These are phyloP conservation scores for Metschnikowia henanensis DNA, from an alignment of 805 yeast genomes.

Conservation along the genomic window DNA sequence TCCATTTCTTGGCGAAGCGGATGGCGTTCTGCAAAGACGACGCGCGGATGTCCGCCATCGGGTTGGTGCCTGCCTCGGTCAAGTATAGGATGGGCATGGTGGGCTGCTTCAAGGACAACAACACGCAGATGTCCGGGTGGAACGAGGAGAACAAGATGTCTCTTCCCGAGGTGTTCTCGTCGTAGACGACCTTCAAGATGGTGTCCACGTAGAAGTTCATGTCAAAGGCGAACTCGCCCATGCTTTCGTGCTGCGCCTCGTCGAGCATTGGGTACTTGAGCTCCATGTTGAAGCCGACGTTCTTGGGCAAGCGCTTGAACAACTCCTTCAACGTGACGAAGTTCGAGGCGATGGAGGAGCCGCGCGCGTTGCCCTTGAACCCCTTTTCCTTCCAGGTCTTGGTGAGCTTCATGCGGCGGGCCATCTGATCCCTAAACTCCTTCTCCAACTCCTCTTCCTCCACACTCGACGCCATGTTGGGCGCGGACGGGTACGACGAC, in stretches of 20 bases:
- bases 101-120: conserved; percentile 89
- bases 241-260: conserved; percentile 85
- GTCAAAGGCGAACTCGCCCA: conserved; percentile 82
- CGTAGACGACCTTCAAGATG: conserved; percentile 72
- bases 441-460: conserved; percentile 37
- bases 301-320: conserved; percentile 74
- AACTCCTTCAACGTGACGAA: conserved; percentile 87
- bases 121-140: conserved; percentile 89
- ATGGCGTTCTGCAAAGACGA: conserved; percentile 87
- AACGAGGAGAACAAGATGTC: conserved; percentile 90
- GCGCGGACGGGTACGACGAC: conserved; percentile 38
- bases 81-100: conserved; percentile 86
- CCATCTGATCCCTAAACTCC: conserved; percentile 39
- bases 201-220: conserved; percentile 89
- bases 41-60: conserved; percentile 91
- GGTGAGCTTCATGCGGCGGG: conserved; percentile 79
- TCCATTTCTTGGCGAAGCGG: conserved; percentile 89
- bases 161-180: conserved; percentile 71
- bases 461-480: conserved; percentile 24
- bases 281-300: conserved; percentile 92
- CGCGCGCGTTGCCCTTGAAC: conserved; percentile 91
- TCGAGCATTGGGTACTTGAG: conserved; percentile 94
- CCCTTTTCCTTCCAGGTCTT: conserved; percentile 84
- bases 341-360: conserved; percentile 84
- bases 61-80: conserved; percentile 82